These are phyloP conservation scores for Phytophthora niederhauseri DNA, from an alignment of 352 stramenopile genomes.

Conservation along the genomic window DNA sequence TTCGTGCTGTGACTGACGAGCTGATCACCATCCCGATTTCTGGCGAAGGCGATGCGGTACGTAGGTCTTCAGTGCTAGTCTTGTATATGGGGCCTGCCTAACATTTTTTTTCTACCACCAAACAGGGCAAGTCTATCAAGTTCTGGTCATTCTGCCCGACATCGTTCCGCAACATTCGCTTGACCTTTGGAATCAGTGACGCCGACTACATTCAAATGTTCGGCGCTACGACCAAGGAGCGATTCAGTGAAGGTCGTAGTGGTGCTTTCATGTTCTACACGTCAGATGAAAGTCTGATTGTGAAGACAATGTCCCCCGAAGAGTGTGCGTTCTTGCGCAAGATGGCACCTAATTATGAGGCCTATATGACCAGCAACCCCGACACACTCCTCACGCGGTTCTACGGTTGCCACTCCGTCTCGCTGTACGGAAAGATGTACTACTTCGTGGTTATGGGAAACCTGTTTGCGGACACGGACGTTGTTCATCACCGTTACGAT, in stretches of 20 bases:
- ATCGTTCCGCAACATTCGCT: constrained; percentile 88
- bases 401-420: constrained; percentile 90
- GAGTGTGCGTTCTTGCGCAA: constrained; percentile 89
- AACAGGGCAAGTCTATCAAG: constrained; percentile 79
- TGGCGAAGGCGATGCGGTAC: constrained; percentile 71
- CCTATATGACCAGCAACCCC: constrained; percentile 85
- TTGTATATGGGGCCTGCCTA: too few species aligned
- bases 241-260: constrained; percentile 88
- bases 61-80: too few species aligned
- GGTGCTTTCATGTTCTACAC: constrained; percentile 95
- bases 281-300: constrained; percentile 86
- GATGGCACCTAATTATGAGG: constrained; percentile 86
- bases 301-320: constrained; percentile 91
- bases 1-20: constrained; percentile 75
- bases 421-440: constrained; percentile 92
- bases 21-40: constrained; percentile 84
- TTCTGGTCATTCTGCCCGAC: constrained; percentile 89
- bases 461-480: constrained; percentile 86
- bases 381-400: constrained; percentile 90
- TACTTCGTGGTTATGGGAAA: constrained; percentile 95
- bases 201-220: constrained; percentile 87
- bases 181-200: constrained; percentile 82
- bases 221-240: constrained; percentile 86
- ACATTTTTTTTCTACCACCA: background rate
- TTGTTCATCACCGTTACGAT: constrained; percentile 91